Conservation (phyloP, 768 basidiomycete genomes). For the Daedaleopsis nitida region DNA sequence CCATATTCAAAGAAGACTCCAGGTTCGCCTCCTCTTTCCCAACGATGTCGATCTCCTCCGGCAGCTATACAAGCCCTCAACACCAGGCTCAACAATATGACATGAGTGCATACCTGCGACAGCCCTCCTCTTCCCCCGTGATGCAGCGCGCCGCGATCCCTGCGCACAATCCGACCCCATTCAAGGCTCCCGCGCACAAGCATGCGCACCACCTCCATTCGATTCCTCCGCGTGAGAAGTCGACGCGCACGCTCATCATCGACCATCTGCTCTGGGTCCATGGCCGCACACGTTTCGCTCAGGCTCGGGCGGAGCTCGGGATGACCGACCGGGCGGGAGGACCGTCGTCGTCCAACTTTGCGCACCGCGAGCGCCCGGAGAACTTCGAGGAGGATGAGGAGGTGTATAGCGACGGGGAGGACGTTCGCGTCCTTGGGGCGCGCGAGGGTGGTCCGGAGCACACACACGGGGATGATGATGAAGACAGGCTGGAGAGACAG, state of each 20-base stretch:
- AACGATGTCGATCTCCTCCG: conserved; percentile 11
- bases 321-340: conserved; percentile 85
- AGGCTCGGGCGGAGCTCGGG: conserved; percentile 82
- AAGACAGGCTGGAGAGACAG: conserved; percentile 55
- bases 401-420: conserved; percentile 63
- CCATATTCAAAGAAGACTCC: background rate
- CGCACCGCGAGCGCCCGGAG: conserved; percentile 70
- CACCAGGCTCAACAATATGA: conserved; percentile 18
- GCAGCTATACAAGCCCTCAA: conserved; percentile 11
- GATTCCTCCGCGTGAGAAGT: conserved; percentile 86
- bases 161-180: conserved; percentile 34
- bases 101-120: conserved; percentile 19
- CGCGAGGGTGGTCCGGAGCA: conserved; percentile 53
- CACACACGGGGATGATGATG: conserved; percentile 58
- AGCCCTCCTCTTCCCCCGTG: conserved; percentile 25
- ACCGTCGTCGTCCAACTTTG: conserved; percentile 56
- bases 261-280: conserved; percentile 90
- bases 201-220: conserved; percentile 88
- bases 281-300: conserved; percentile 75
- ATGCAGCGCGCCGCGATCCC: conserved; percentile 24
- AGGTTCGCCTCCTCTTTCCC: background rate
- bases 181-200: conserved; percentile 79
- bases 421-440: conserved; percentile 44
- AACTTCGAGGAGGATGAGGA: conserved; percentile 79
- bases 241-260: conserved; percentile 84